Percentiles rank a stretch among this genome's conserved stretches.
Evolutionary conservation across 768 basidiomycete species (phyloP).

Genomic region (Panaeolus papilionaceus): DNA sequence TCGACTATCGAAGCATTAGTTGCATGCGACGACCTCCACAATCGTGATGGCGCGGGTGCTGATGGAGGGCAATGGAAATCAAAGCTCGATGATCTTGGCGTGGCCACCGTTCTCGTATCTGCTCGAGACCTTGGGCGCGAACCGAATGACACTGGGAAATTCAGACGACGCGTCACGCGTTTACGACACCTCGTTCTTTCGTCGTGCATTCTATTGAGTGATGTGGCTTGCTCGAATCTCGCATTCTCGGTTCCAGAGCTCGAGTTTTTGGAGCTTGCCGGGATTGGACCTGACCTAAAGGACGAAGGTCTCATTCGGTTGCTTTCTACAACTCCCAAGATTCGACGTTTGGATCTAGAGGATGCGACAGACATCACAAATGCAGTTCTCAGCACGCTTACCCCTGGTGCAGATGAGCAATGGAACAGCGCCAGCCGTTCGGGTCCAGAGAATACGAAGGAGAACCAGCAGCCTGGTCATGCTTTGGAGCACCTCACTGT

Average conservation of each 20-base stretch:
- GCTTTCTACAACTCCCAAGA: conserved; percentile 68
- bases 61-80: conserved; percentile 27
- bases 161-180: conserved; percentile 66
- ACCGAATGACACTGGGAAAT: conserved; percentile 47
- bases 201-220: conserved; percentile 72
- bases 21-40: conserved; percentile 44
- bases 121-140: conserved; percentile 73
- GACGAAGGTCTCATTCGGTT: conserved; percentile 79
- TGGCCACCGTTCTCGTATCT: conserved; percentile 57
- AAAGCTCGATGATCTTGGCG: conserved; percentile 27
- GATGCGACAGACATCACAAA: conserved; percentile 81
- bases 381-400: conserved; percentile 67
- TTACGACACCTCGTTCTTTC: conserved; percentile 81
- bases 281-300: conserved; percentile 70
- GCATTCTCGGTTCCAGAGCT: conserved; percentile 73
- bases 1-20: conserved; percentile 79
- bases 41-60: conserved; percentile 28
- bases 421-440: conserved; percentile 15
- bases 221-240: conserved; percentile 75
- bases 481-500: conserved; percentile 75
- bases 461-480: conserved; percentile 57
- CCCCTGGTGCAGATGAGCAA: conserved; percentile 42
- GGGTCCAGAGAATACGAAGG: conserved; percentile 18
- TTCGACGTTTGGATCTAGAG: conserved; percentile 86
- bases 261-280: conserved; percentile 80